Evolutionary conservation across 1,284 basidiomycete genomes (phyloP).

Genomic region (Exobasidium rhododendri): DNA sequence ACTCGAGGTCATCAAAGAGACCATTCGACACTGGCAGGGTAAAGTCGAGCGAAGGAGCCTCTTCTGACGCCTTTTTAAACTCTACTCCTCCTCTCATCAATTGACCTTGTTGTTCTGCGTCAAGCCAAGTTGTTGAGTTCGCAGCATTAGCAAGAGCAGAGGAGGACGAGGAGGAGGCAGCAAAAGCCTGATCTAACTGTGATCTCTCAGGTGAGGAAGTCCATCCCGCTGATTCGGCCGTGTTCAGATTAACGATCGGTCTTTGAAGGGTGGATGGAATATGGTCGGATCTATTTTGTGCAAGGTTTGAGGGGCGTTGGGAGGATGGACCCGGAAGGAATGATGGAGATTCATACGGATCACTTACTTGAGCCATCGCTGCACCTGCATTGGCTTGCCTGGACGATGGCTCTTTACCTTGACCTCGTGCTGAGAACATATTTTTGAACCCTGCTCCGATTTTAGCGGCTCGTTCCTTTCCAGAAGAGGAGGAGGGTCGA

Average conservation of each 20-base stretch:
- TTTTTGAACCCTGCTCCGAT: neutral
- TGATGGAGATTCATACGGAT: neutral
- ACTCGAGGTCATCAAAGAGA: neutral
- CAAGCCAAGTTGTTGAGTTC: neutral
- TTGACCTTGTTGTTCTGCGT: neutral
- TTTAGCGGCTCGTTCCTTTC: neutral
- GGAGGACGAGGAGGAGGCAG: neutral
- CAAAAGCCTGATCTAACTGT: neutral
- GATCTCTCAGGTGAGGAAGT: neutral
- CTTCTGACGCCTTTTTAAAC: neutral
- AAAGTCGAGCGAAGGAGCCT: neutral
- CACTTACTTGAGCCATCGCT: too few species aligned
- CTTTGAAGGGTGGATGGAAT: neutral
- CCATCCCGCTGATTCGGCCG: neutral
- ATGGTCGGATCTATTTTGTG: neutral
- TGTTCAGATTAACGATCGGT: neutral
- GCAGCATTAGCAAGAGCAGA: neutral
- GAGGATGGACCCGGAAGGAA: neutral
- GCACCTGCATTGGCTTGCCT: neutral
- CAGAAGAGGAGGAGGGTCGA: neutral
- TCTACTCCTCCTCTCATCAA: neutral
- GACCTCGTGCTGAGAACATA: neutral
- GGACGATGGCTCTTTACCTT: neutral
- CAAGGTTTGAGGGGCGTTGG: neutral
- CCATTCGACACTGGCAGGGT: neutral